phyloP scores from a whole-genome alignment of 1,284 basidiomycete genomes.

The Ustilago tritici region DNA sequence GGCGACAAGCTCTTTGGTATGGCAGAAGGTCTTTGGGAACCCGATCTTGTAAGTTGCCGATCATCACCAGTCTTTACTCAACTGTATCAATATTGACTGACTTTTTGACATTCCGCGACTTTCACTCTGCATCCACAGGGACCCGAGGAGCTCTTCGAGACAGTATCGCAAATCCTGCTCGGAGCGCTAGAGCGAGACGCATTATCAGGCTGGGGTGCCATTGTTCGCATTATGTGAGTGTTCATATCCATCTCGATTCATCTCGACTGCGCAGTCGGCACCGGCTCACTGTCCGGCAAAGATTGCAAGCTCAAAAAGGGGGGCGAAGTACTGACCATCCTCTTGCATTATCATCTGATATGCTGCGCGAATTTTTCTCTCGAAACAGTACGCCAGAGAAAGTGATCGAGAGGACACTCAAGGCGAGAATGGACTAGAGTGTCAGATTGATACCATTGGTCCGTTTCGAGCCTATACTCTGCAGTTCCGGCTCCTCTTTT shows the following conservation, averaged over 20 bases:
- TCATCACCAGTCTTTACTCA: not conserved
- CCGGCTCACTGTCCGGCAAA: not conserved
- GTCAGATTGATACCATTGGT: not conserved
- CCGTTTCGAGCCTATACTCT: not conserved
- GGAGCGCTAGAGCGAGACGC: slow-evolving; percentile 97
- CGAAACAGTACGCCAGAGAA: slow-evolving; percentile 64
- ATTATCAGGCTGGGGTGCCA: slow-evolving; percentile 94
- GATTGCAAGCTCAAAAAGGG: too few relatives aligned
- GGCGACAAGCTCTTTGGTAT: slow-evolving; percentile 93
- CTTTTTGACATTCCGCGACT: not conserved
- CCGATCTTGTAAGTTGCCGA: slow-evolving; percentile 77
- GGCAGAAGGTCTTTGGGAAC: slow-evolving; percentile 98
- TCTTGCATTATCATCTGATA: not conserved
- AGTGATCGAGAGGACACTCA: slow-evolving; percentile 67
- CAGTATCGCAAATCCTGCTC: slow-evolving; percentile 93
- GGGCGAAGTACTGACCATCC: not conserved
- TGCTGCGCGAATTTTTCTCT: not conserved
- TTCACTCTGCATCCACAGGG: slow-evolving; percentile 71
- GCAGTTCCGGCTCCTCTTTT: slow-evolving; percentile 17
- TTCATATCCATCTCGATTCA: not conserved
- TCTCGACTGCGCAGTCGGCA: not conserved
- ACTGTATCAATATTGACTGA: not conserved
- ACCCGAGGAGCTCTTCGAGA: slow-evolving; percentile 97
- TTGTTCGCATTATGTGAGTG: slow-evolving; percentile 94
- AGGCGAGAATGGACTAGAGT: slow-evolving; percentile 80